Conservation (phyloP, 192 early-diverging fungal genomes). For the Gonapodya sp. region DNA sequence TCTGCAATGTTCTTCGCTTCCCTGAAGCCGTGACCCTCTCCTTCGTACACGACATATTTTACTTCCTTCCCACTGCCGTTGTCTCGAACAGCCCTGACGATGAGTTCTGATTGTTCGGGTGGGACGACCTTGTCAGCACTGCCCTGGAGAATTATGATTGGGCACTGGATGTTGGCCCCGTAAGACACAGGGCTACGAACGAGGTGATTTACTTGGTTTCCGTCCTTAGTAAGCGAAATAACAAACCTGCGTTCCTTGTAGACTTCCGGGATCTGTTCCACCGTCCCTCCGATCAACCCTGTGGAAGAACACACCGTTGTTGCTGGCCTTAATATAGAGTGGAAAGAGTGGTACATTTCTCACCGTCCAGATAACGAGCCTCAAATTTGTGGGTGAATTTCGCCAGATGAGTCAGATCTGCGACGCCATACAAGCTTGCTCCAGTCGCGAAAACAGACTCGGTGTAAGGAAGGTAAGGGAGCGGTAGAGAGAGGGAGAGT, state of each 20-base stretch:
- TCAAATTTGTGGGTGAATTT: conserved; percentile 81
- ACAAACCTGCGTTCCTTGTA: conserved; percentile 60
- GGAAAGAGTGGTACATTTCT: neutral
- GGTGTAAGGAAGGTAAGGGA: neutral
- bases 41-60: conserved; percentile 50
- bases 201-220: neutral
- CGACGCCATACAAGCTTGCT: conserved; percentile 60
- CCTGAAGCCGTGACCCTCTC: conserved; percentile 63
- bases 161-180: conserved; percentile 39
- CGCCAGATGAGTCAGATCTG: conserved; percentile 51
- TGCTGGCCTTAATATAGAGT: conserved; percentile 20
- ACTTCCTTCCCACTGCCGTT: conserved; percentile 39
- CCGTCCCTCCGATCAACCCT: conserved; percentile 44
- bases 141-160: conserved; percentile 66
- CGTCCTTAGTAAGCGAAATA: conserved; percentile 39
- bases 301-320: neutral
- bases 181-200: neutral
- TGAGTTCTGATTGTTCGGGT: conserved; percentile 60
- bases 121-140: conserved; percentile 66
- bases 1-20: conserved; percentile 53
- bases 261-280: conserved; percentile 37
- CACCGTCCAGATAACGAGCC: conserved; percentile 39
- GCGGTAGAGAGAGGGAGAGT: conserved; percentile 53
- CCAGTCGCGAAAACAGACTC: conserved; percentile 61
- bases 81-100: conserved; percentile 54